Base-by-base conservation (phyloP, 1,284 basidiomycete species). In the Puccinia polysora region DNA sequence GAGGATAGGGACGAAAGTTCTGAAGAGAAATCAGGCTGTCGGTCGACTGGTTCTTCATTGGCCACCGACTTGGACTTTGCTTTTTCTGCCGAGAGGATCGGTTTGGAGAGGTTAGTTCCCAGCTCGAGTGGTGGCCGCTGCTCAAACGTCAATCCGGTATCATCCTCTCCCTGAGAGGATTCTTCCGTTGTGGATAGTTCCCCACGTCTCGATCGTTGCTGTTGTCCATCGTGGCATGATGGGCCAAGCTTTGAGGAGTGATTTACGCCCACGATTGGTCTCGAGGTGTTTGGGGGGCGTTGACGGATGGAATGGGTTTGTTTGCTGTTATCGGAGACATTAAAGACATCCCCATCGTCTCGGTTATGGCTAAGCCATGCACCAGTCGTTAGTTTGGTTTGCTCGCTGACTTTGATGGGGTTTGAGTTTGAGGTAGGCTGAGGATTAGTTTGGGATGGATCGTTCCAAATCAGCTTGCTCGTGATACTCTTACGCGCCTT, bases 381-480 rank as follows among this genome's bases (percentile, higher is more conserved):
- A 50, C 5, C 45, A 10, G n/a, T 5, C 8, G 15, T 8, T 30
- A 5, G n/a, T 43, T 20, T 15, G 6, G 47, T 6, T 23, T 49
- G 4, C 25, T 49, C 4, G 25, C 18, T 23, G 47, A 7, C 53
- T 7, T 14, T 14, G 8, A 28, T 6, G 53, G 4, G 5, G 25
- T 8, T 56, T 14, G 28, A 6, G 20, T 15, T n/a, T n/a, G 47
- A 32, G 20, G 25, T 8, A 43, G 32, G 36, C 0, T 20, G 14
- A 10, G 34, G 14, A 15, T 15, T n/a, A 38, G 36, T 52, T 18
- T 32, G 6, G 36, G 49, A 30, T 18, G 15, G 18, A 23, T 67
- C 65, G n/a, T 50, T 59, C 45, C 55, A 69, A n/a, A 69, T 30
- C 28, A n/a, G n/a, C 20, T 49, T 47, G n/a, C n/a, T n/a, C n/a